Percentiles rank a stretch among this genome's conserved stretches.
Evolutionary conservation across 1,284 basidiomycete species (phyloP).

Genomic region (Sporisorium scitamineum): DNA sequence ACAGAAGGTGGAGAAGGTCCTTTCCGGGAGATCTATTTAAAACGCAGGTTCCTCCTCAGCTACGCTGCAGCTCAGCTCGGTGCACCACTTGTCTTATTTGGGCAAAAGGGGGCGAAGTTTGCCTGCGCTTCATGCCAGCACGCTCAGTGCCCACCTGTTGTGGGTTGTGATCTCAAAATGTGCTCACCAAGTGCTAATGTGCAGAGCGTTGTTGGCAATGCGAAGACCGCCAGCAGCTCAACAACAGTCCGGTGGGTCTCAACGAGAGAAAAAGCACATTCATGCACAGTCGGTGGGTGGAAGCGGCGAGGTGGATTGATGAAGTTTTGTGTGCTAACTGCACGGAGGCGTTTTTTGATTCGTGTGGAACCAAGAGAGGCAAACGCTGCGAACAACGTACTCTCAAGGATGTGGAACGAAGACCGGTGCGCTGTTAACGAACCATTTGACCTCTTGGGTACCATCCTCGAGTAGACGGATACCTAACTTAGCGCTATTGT

Average conservation of each 20-base stretch:
- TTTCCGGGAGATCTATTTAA: neutral
- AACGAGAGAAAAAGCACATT: neutral
- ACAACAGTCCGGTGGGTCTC: neutral
- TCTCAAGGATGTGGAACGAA: neutral
- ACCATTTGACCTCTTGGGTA: neutral
- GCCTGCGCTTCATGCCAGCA: neutral
- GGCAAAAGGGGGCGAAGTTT: neutral
- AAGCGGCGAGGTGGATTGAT: neutral
- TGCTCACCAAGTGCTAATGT: neutral
- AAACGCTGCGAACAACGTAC: neutral
- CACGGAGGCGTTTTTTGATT: neutral
- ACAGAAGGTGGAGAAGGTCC: neutral
- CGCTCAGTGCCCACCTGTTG: neutral
- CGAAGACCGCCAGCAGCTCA: neutral
- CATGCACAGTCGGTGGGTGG: neutral
- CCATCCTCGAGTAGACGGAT: slow-evolving; percentile 6
- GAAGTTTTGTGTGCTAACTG: neutral
- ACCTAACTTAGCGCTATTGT: neutral
- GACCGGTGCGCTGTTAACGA: neutral
- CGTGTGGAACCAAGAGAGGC: neutral
- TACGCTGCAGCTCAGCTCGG: neutral
- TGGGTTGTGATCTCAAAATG: neutral
- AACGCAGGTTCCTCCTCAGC: neutral
- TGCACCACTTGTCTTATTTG: neutral
- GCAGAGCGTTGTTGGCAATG: neutral